These are phyloP conservation scores for Aspergillus chevalieri DNA, from an alignment of 2,329 filamentous ascomycete genomes.

Conservation along the genomic window DNA sequence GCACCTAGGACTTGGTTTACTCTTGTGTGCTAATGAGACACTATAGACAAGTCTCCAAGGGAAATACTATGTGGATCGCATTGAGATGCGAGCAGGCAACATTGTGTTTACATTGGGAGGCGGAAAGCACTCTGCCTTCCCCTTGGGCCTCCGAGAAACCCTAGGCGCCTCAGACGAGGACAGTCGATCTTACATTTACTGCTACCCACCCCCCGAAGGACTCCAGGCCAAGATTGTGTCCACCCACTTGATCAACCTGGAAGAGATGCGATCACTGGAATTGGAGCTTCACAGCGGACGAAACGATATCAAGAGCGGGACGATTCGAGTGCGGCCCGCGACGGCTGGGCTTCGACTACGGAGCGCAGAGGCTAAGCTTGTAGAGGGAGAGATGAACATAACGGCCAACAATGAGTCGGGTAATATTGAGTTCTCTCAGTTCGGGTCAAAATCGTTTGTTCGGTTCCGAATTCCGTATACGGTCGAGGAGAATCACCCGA, in stretches of 20 bases:
- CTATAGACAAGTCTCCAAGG: slow-evolving; percentile 49
- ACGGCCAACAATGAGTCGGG: slow-evolving; percentile 40
- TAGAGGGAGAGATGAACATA: slow-evolving; percentile 38
- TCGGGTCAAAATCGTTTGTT: slow-evolving; percentile 25
- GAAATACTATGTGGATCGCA: slow-evolving; percentile 66
- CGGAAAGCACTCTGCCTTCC: slow-evolving; percentile 23
- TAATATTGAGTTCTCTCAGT: slow-evolving; percentile 37
- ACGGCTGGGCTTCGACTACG: slow-evolving; percentile 56
- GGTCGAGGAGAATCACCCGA: slow-evolving; percentile 67
- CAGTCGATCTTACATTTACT: slow-evolving; percentile 56
- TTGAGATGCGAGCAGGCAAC: slow-evolving; percentile 51
- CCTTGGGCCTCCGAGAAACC: slow-evolving; percentile 30
- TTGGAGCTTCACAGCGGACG: slow-evolving; percentile 66
- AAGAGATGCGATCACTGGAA: slow-evolving; percentile 71
- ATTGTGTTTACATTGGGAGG: slow-evolving; percentile 32
- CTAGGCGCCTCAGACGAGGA: slow-evolving; percentile 36
- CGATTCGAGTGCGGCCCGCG: slow-evolving; percentile 51
- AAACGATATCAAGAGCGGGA: slow-evolving; percentile 55
- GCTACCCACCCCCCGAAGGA: slow-evolving; percentile 65
- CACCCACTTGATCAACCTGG: slow-evolving; percentile 68
- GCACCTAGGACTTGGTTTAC: not conserved
- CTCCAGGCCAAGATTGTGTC: slow-evolving; percentile 63
- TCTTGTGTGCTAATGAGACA: not conserved
- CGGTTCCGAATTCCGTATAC: slow-evolving; percentile 69
- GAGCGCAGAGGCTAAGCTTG: slow-evolving; percentile 44